phyloP scores from a whole-genome alignment of 768 basidiomycete species.

The Mycena filopes region DNA sequence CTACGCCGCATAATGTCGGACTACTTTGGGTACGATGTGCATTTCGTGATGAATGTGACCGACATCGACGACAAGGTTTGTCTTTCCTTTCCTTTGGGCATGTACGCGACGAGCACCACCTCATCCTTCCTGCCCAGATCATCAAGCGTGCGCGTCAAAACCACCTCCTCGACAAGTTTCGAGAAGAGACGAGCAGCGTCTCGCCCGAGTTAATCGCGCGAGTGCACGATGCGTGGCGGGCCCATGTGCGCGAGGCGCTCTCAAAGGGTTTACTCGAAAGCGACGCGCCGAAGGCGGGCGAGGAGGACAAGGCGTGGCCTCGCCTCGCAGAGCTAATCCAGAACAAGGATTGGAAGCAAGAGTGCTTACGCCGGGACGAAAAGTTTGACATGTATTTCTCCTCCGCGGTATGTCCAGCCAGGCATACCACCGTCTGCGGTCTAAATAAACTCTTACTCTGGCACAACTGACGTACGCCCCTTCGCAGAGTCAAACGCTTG shows the following conservation, averaged over 20 bases:
- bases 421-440: constrained; percentile 24
- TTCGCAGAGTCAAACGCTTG: constrained; percentile 58
- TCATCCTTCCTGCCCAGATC: constrained; percentile 66
- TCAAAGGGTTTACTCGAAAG: constrained; percentile 67
- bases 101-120: constrained; percentile 7
- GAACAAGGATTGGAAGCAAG: constrained; percentile 74
- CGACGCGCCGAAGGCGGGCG: constrained; percentile 58
- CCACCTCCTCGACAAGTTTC: constrained; percentile 73
- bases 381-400: constrained; percentile 92
- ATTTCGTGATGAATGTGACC: constrained; percentile 99
- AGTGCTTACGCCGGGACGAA: constrained; percentile 82
- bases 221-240: constrained; percentile 71
- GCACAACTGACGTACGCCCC: constrained; percentile 25
- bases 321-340: constrained; percentile 59
- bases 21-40: constrained; percentile 97
- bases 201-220: constrained; percentile 66
- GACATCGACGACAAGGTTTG: constrained; percentile 98
- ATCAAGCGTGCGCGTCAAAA: constrained; percentile 90
- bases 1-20: constrained; percentile 90
- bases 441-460: constrained; percentile 29
- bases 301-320: constrained; percentile 65
- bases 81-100: constrained; percentile 22
- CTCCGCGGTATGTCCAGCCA: constrained; percentile 68
- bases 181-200: constrained; percentile 62
- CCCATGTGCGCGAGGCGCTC: constrained; percentile 72